Evolutionary conservation across 768 basidiomycete species (phyloP).

Genomic region (Rhizopogon salebrosus): DNA sequence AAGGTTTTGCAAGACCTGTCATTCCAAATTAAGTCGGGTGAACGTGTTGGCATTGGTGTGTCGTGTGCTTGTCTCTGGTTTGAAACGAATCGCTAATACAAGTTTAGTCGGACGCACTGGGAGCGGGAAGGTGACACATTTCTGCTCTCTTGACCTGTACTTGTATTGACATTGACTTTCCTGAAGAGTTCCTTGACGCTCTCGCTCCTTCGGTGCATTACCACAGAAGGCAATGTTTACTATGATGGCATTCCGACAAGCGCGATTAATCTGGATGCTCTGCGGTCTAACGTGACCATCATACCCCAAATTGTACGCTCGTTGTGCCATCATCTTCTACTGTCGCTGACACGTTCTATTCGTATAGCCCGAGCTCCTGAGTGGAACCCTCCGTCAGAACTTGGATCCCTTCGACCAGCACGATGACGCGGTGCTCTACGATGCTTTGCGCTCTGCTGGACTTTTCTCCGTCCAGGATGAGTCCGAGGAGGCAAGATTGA

Average conservation of each 20-base stretch:
- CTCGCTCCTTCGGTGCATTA: slow-evolving; percentile 49
- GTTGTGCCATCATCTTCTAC: not conserved
- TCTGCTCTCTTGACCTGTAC: slow-evolving; percentile 6
- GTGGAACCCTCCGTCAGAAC: no score
- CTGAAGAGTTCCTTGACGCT: slow-evolving; percentile 44
- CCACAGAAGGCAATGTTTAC: slow-evolving; percentile 44
- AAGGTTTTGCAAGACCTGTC: no score
- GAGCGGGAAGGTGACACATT: slow-evolving; percentile 38
- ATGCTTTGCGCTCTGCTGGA: no score
- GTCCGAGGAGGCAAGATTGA: slow-evolving; percentile 31
- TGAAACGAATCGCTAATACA: not conserved
- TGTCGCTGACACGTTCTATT: not conserved
- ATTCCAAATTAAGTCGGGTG: no score
- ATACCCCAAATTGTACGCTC: slow-evolving; percentile 42
- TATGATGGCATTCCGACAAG: slow-evolving; percentile 45
- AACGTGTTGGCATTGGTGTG: slow-evolving; percentile 50
- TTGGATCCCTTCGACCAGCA: no score
- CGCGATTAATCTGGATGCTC: slow-evolving; percentile 45
- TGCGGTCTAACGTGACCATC: slow-evolving; percentile 49
- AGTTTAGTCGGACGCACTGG: slow-evolving; percentile 54
- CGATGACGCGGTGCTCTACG: no score
- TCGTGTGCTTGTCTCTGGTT: slow-evolving; percentile 9
- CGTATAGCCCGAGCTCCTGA: slow-evolving; percentile 43
- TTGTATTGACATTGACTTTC: not conserved
- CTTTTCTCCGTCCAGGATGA: slow-evolving; percentile 35